Evolutionary conservation across 2,329 filamentous ascomycete species (phyloP).

Genomic region (Colletotrichum tofieldiae): DNA sequence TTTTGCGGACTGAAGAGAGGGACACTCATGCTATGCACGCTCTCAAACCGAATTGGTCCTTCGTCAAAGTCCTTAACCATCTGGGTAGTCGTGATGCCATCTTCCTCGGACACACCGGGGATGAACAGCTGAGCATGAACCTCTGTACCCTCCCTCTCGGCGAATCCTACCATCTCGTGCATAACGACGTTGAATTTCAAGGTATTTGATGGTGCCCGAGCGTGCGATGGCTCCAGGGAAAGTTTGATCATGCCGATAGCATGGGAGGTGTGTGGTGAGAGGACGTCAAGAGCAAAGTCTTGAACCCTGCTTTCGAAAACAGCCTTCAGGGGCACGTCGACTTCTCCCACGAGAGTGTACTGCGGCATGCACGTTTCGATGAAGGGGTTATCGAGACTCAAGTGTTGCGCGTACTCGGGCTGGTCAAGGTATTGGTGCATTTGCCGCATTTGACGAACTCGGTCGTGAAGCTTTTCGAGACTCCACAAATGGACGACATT

Average conservation of each 20-base stretch:
- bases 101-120: constrained; percentile 89
- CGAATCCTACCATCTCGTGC: constrained; percentile 95
- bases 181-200: constrained; percentile 99
- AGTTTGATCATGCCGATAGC: constrained; percentile 92
- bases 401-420: constrained; percentile 93
- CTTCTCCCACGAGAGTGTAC: constrained; percentile 93
- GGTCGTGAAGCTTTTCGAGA: constrained; percentile 88
- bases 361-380: constrained; percentile 91
- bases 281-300: constrained; percentile 91
- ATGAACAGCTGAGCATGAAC: constrained; percentile 98
- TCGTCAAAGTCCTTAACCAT: constrained; percentile 97
- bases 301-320: constrained; percentile 97
- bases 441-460: constrained; percentile 93
- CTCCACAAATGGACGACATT: constrained; percentile 94
- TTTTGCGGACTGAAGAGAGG: constrained; percentile 83
- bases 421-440: constrained; percentile 97
- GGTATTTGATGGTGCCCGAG: constrained; percentile 90
- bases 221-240: constrained; percentile 93
- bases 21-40: constrained; percentile 97
- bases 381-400: constrained; percentile 94
- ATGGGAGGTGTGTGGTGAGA: constrained; percentile 92
- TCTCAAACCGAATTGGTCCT: constrained; percentile 92
- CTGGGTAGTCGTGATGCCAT: constrained; percentile 93
- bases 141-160: constrained; percentile 94
- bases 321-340: constrained; percentile 90